Evolutionary conservation across 2,329 filamentous ascomycete species (phyloP), one percentile per base, ranked within the genome.

Genomic region (Nothophoma quercina): DNA sequence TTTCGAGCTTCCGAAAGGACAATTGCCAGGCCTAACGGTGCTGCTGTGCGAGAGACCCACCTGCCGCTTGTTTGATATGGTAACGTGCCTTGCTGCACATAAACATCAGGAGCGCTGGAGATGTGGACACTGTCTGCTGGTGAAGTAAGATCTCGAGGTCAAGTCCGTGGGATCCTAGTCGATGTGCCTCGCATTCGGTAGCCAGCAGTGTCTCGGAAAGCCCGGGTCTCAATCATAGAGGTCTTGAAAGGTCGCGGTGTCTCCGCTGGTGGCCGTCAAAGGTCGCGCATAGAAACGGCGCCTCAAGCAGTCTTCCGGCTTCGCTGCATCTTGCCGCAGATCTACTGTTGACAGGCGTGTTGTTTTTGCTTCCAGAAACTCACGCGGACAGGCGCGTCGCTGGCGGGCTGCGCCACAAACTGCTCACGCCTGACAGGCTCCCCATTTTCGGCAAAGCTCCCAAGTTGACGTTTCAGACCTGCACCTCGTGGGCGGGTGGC

Each of bases 391-490:
- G 16, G n/a, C n/a, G n/a, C n/a, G n/a, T n/a, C n/a, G n/a, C n/a
- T n/a, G n/a, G n/a, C n/a, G n/a, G n/a, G n/a, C 13, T 48, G 50
- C 50, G 43, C 43, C 43, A 47, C 43, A 38, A 21, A 32, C 15
- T n/a, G 43, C 38, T 19, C 12, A 22, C 38, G 38, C 38, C 36
- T 38, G 38, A 43, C 25, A 34, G 39, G 38, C 43, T 44, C 13
- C 23, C 50, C 43, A 39, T 43, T 38, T 43, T 34, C 22, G 43
- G 50, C 42, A 36, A 32, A 48, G 43, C n/a, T n/a, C n/a, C n/a
- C n/a, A n/a, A n/a, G n/a, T n/a, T 25, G 38, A 34, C 50, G 50
- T 53, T 53, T 53, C 43, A 48, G 43, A 39, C 21, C 12, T 40
- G 33, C 43, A 44, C 43, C 50, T 53, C 43, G 50, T 53, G 50